These are phyloP conservation scores for Fusarium domesticum DNA, from an alignment of 2,329 filamentous ascomycete species.

Conservation along the genomic window DNA sequence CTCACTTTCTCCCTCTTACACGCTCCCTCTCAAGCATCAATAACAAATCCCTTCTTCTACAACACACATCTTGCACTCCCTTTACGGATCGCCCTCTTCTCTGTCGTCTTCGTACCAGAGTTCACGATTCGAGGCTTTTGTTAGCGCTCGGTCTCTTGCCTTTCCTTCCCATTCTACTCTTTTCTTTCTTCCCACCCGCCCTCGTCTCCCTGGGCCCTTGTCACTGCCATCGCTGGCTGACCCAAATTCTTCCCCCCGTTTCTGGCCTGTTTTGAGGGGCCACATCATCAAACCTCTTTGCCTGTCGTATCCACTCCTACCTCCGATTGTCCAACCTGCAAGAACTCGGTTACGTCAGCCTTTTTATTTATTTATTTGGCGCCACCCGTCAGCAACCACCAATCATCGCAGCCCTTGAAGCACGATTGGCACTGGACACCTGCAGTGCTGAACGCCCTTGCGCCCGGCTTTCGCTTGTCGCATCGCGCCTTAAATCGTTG, in stretches of 20 bases:
- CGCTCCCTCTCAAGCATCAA: conserved; percentile 25
- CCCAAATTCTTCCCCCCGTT: conserved; percentile 22
- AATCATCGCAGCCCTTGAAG: conserved; percentile 7
- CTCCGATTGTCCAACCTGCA: conserved; percentile 29
- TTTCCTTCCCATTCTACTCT: conserved; percentile 21
- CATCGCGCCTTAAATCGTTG: conserved; percentile 15
- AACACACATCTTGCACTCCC: conserved; percentile 26
- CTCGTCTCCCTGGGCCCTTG: conserved; percentile 21
- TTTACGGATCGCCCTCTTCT: conserved; percentile 20
- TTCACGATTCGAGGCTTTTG: conserved; percentile 42
- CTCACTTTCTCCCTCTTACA: conserved; percentile 26
- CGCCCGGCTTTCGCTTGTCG: conserved; percentile 17
- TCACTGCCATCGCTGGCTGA: conserved; percentile 23
- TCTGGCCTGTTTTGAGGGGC: conserved; percentile 31
- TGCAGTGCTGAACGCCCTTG: conserved; percentile 1
- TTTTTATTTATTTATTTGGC: conserved; percentile 18
- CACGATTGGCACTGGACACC: conserved; percentile 8
- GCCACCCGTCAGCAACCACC: conserved; percentile 12
- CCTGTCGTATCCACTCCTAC: conserved; percentile 19
- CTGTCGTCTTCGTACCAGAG: conserved; percentile 19
- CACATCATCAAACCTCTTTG: conserved; percentile 34
- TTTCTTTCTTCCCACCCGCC: not conserved
- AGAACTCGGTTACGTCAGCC: conserved; percentile 36
- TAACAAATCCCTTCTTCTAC: conserved; percentile 20
- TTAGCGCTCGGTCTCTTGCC: conserved; percentile 45